Evolutionary conservation across 345 rosid genomes (phyloP).

Genomic region (Triadica sebifera): DNA sequence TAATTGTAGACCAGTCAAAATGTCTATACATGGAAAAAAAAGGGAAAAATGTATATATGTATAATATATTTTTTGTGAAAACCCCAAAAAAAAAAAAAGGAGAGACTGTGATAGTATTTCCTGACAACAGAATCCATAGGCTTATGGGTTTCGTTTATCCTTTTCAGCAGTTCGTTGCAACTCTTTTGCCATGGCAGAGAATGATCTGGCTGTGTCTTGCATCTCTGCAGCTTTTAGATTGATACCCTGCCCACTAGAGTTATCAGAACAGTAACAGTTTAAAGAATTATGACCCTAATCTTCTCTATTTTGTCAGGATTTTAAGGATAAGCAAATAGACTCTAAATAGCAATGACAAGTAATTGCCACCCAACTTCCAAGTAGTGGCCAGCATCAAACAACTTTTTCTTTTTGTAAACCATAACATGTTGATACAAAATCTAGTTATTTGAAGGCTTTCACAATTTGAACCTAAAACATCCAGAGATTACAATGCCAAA

Average conservation of each 20-base stretch:
- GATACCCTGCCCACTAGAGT: slow-evolving; percentile 53
- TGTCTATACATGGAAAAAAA: neutral
- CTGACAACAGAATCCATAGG: neutral
- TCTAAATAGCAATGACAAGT: too few relatives aligned
- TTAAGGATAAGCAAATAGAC: too few relatives aligned
- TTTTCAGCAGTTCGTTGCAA: slow-evolving; percentile 61
- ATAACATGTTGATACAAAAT: neutral
- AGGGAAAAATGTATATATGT: neutral
- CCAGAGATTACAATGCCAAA: too few relatives aligned
- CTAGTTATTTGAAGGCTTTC: too few relatives aligned
- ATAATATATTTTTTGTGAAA: neutral
- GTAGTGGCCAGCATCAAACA: too few relatives aligned
- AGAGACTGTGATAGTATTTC: neutral
- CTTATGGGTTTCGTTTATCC: slow-evolving; percentile 45
- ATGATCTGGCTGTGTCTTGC: slow-evolving; percentile 81
- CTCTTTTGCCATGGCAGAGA: slow-evolving; percentile 83
- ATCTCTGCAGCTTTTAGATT: slow-evolving; percentile 64
- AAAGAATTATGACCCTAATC: too few relatives aligned
- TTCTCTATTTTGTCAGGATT: too few relatives aligned
- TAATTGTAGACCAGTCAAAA: neutral
- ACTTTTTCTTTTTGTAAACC: neutral
- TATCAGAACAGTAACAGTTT: too few relatives aligned
- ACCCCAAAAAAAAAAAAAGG: neutral
- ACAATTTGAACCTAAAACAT: too few relatives aligned
- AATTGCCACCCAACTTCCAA: too few relatives aligned